Percentiles rank a stretch among this genome's conserved stretches.
phyloP scores from a whole-genome alignment of 2,329 filamentous ascomycete genomes.

The Cordyceps fumosorosea region DNA sequence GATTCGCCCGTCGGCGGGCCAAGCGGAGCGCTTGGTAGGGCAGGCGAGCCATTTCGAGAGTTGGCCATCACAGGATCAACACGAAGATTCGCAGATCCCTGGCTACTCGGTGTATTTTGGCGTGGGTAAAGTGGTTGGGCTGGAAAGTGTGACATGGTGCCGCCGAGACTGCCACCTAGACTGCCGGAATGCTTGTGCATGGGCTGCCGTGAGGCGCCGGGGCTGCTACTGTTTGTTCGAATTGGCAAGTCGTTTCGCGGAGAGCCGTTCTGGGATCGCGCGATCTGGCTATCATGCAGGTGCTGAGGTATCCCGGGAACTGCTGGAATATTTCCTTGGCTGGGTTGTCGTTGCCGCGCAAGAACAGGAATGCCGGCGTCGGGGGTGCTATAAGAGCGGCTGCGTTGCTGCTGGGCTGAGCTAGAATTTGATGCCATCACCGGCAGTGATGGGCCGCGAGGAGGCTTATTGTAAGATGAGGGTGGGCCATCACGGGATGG shows the following conservation, averaged over 20 bases:
- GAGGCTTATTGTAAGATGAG: conserved; percentile 60
- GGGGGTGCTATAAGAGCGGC: conserved; percentile 89
- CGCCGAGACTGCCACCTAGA: conserved; percentile 42
- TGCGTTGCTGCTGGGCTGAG: conserved; percentile 60
- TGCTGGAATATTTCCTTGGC: conserved; percentile 53
- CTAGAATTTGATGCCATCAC: conserved; percentile 56
- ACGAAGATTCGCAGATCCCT: conserved; percentile 29
- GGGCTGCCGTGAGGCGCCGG: conserved; percentile 58
- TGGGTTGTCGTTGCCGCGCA: conserved; percentile 49
- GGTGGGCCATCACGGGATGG: conserved; percentile 71
- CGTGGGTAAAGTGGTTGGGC: conserved; percentile 46
- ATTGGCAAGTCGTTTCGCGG: conserved; percentile 63
- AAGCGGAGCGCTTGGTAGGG: conserved; percentile 31
- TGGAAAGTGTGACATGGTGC: conserved; percentile 50
- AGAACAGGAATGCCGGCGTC: conserved; percentile 73
- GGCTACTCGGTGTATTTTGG: conserved; percentile 36
- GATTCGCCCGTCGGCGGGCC: conserved; percentile 23
- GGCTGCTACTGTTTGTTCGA: conserved; percentile 64
- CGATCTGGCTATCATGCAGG: conserved; percentile 57
- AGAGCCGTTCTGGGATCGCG: conserved; percentile 76
- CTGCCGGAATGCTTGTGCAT: conserved; percentile 42
- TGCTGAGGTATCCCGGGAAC: conserved; percentile 74
- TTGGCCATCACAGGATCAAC: conserved; percentile 33
- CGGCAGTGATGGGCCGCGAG: conserved; percentile 73
- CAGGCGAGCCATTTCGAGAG: conserved; percentile 40